These are phyloP conservation scores for Lactifluus piperatus DNA, from an alignment of 768 basidiomycete genomes.

Conservation along the genomic window DNA sequence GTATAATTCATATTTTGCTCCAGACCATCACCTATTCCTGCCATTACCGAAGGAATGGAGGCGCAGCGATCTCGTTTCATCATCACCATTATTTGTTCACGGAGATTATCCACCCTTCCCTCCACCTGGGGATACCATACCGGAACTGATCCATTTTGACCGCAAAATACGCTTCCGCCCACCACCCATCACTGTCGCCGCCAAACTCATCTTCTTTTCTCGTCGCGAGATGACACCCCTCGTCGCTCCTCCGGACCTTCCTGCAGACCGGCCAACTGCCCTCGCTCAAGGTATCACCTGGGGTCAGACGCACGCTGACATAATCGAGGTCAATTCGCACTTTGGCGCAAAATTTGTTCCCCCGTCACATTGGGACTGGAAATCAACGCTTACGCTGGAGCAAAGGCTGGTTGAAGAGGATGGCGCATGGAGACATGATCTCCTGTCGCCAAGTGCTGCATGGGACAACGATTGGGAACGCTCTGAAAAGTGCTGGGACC, in stretches of 20 bases:
- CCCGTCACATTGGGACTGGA: slow-evolving; percentile 25
- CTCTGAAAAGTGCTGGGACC: slow-evolving; percentile 37
- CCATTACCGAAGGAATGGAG: slow-evolving; percentile 32
- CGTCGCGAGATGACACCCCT: slow-evolving; percentile 44
- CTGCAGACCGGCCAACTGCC: slow-evolving; percentile 27
- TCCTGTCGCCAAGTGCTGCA: slow-evolving; percentile 30
- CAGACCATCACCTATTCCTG: slow-evolving; percentile 50
- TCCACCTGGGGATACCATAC: slow-evolving; percentile 14
- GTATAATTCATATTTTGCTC: slow-evolving; percentile 52
- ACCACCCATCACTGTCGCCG: slow-evolving; percentile 47
- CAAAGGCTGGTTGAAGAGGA: slow-evolving; percentile 23
- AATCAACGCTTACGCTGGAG: slow-evolving; percentile 20
- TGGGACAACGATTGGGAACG: slow-evolving; percentile 58
- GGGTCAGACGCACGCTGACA: slow-evolving; percentile 50
- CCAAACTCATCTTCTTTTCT: slow-evolving; percentile 55
- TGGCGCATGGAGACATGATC: slow-evolving; percentile 22
- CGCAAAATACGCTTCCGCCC: slow-evolving; percentile 22
- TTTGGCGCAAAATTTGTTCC: slow-evolving; percentile 29
- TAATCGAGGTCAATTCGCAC: slow-evolving; percentile 46
- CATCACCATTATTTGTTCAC: slow-evolving; percentile 32
- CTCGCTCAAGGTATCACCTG: slow-evolving; percentile 25
- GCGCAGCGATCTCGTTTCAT: slow-evolving; percentile 24
- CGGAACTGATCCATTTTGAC: slow-evolving; percentile 21
- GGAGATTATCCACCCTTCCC: slow-evolving; percentile 43
- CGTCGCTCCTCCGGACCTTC: slow-evolving; percentile 32